These are phyloP conservation scores for Salvia splendens DNA, from an alignment of 257 asterid species.

Conservation along the genomic window DNA sequence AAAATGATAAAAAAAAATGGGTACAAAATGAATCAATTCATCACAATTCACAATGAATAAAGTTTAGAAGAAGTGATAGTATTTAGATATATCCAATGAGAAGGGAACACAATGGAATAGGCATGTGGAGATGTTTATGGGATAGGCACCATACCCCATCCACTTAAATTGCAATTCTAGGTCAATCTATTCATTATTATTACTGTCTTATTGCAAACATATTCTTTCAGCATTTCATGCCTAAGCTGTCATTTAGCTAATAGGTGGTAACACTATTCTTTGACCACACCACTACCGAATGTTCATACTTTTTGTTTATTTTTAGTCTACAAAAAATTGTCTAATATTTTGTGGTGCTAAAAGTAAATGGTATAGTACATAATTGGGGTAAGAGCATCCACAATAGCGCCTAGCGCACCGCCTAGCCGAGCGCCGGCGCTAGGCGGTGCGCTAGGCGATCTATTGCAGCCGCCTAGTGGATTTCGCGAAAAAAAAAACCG, in stretches of 20 bases:
- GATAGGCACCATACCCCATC: conserved; percentile 20
- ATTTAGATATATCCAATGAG: background rate
- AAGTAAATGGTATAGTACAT: too few species aligned
- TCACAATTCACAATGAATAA: background rate
- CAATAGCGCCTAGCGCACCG: too few species aligned
- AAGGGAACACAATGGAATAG: background rate
- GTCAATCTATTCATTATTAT: background rate
- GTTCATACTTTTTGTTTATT: too few species aligned
- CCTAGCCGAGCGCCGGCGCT: too few species aligned
- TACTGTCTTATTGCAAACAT: conserved; percentile 31
- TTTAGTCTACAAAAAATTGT: too few species aligned
- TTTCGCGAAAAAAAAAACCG: too few species aligned
- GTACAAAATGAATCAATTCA: too few species aligned
- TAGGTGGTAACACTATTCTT: conserved; percentile 26
- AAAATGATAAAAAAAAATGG: too few species aligned
- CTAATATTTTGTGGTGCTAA: too few species aligned
- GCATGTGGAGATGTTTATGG: conserved; percentile 13
- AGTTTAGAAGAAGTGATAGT: background rate
- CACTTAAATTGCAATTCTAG: conserved; percentile 30
- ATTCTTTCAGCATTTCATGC: conserved; percentile 34
- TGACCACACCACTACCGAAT: conserved; percentile 30
- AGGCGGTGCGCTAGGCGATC: too few species aligned
- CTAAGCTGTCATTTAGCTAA: conserved; percentile 26
- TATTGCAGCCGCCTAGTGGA: too few species aligned
- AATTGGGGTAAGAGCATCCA: too few species aligned